These are phyloP conservation scores for Dactylellina leptospora DNA, from an alignment of 2,329 filamentous ascomycete species.

Conservation along the genomic window DNA sequence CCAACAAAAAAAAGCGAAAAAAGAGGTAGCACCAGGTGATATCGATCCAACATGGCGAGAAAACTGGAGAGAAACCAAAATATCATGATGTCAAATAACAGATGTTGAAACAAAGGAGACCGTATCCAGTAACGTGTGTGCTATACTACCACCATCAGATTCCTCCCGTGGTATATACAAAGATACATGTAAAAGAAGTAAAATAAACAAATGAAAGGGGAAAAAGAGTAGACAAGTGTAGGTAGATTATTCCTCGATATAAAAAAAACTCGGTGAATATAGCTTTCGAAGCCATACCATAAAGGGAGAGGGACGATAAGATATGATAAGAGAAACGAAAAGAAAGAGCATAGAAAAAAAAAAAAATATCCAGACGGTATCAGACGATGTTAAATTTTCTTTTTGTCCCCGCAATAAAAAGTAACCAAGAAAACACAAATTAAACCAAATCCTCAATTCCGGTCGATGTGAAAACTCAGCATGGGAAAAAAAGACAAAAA, in stretches of 20 bases:
- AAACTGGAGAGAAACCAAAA: too few relatives aligned
- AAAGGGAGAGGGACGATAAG: neutral
- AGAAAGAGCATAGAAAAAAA: neutral
- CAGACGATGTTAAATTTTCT: conserved; percentile 39
- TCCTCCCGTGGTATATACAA: conserved; percentile 40
- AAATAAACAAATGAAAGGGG: neutral
- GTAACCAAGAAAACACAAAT: conserved; percentile 5
- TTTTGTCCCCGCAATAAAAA: conserved; percentile 12
- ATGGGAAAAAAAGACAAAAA: conserved; percentile 14
- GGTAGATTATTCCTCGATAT: neutral
- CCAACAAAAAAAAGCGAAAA: conserved; percentile 11
- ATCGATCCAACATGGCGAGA: too few relatives aligned
- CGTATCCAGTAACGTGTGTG: too few relatives aligned
- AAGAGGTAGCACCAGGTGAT: conserved; percentile 11
- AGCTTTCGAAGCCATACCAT: neutral
- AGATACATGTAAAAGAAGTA: neutral
- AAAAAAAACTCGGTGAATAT: neutral
- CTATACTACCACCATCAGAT: neutral
- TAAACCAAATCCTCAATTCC: neutral
- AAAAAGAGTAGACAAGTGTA: conserved; percentile 8
- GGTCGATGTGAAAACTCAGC: conserved; percentile 5
- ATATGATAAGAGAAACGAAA: neutral
- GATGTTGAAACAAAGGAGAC: too few relatives aligned
- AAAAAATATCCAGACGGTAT: conserved; percentile 21
- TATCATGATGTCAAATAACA: too few relatives aligned